Base-by-base conservation (phyloP, 305 asterid genomes). In the Fraxinus sp. region DNA sequence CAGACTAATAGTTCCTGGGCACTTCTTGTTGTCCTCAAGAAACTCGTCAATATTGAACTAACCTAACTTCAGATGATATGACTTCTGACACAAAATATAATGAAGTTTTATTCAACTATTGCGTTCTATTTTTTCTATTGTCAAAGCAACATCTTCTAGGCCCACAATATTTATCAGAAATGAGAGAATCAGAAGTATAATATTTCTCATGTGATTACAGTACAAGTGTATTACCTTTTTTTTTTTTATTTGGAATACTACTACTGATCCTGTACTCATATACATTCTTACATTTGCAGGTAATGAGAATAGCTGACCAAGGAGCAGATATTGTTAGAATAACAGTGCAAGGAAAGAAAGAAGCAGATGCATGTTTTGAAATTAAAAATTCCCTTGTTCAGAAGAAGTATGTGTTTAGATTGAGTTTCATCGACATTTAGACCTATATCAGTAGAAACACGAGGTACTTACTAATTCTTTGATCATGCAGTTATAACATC, bases 271-370 rank as follows among this genome's bases (percentile, higher is more conserved):
- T 64, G 28, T 74, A 28, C 72, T 82, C 33, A n/a, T 70, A 28
- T 78, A 80, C 26, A 83, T 80, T 84, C 68, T 72, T 86, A 20
- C 77, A 59, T 80, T 57, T 86, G 16, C 87, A 97, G 99, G 99
- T 97, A 72, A 95, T 97, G 99, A 90, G 94, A 86, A 97, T 95
- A 41, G 97, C 99, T 77, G 99, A 97, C 84, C 85, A 89, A 82
- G 99, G 99, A 89, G 99, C 99, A 5, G 98, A 97, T 87, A 87
- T 97, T 83, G 99, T 97, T 68, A 90, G 99, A 83, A 97, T 97
- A 84, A 95, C 98, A 4, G 99, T 97, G 32, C 99, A 97, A 87
- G 99, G 99, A 89, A 97, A 86, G 92, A 97, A 87, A 92, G 99
- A 97, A 87, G 99, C 99, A 24, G 99, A 97, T 86, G 92, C 99